Conservation (phyloP, 2,329 filamentous ascomycete species). For the Rugonectria rugulosa region DNA sequence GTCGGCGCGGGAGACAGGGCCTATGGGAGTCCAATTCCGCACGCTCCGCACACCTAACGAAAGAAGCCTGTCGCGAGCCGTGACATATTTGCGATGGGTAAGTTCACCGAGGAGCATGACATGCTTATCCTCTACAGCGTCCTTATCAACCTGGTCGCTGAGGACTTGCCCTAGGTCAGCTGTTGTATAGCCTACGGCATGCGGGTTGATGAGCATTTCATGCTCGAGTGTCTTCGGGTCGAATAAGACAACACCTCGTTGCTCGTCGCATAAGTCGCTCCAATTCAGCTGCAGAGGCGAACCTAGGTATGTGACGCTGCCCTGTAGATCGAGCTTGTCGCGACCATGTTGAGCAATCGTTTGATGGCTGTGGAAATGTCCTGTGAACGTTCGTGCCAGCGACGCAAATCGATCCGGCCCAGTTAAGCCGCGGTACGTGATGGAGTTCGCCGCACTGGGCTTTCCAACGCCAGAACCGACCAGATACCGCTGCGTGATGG, state of each 20-base stretch:
- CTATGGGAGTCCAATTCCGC: conserved; percentile 15
- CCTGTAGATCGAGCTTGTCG: conserved; percentile 7
- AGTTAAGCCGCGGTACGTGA: conserved; percentile 23
- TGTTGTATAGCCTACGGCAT: conserved; percentile 26
- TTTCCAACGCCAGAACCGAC: conserved; percentile 5
- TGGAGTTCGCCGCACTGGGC: not conserved
- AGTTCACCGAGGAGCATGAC: conserved; percentile 27
- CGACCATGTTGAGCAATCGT: conserved; percentile 23
- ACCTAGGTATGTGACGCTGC: conserved; percentile 31
- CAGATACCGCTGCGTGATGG: conserved; percentile 27
- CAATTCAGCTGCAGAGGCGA: conserved; percentile 32
- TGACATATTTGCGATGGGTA: conserved; percentile 18
- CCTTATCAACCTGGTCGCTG: not conserved
- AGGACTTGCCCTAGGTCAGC: conserved; percentile 21
- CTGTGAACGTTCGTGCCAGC: conserved; percentile 32
- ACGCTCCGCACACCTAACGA: conserved; percentile 24
- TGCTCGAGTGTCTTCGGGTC: conserved; percentile 29
- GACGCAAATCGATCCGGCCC: conserved; percentile 29
- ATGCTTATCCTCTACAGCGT: conserved; percentile 20
- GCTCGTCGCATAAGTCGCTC: conserved; percentile 30
- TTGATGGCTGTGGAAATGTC: conserved; percentile 33
- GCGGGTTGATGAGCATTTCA: conserved; percentile 26
- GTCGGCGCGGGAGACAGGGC: not conserved
- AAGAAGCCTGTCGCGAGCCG: conserved; percentile 28
- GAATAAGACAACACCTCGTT: conserved; percentile 28